Evolutionary conservation across 257 asterid genomes (phyloP), one percentile per base, ranked within the genome.

Genomic region (Coffea canephora): DNA sequence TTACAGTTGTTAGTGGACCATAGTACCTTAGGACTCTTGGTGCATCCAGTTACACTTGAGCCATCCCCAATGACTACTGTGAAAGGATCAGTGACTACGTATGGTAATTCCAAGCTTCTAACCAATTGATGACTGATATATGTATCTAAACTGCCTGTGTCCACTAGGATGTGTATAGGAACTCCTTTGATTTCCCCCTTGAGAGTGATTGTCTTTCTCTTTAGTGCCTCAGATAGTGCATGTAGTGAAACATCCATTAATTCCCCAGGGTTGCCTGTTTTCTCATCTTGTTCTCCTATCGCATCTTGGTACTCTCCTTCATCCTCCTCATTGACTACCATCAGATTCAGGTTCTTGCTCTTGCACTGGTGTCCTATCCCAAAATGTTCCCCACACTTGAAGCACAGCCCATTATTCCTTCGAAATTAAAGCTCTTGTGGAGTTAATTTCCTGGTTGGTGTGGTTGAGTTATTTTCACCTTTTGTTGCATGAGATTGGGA

Each of bases 11-110:
- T 1, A 48, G 15, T 70, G 2, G 2, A 4, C 54, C 25, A 70
- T 5, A 2, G 0, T 0, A 15, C 31, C 1, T 3, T 4, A 2
- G 12, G 49, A 8, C 25, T 5, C 1, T 41, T n/a, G 0, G 0
- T 6, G 11, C 5, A 10, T 3, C 74, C 8, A 2, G 9, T 8
- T 0, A 70, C 25, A 39, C 41, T 39, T 39, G 41, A 39, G 1
- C 41, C n/a, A n/a, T n/a, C n/a, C n/a, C n/a, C n/a, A n/a, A n/a
- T n/a, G n/a, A n/a, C n/a, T n/a, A 39, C 41, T 39, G 41, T 39
- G 41, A 39, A 39, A 1, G 2, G 41, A 3, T 39, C 3, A 39
- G 41, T 39, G 1, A 39, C 41, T 3, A 39, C 41, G 3, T 1
- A 39, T 1, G 41, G 41, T 3, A 39, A 39, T 39, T 3, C 41